phyloP scores from a whole-genome alignment of 768 basidiomycete species.

The Boletus tomentosulus region DNA sequence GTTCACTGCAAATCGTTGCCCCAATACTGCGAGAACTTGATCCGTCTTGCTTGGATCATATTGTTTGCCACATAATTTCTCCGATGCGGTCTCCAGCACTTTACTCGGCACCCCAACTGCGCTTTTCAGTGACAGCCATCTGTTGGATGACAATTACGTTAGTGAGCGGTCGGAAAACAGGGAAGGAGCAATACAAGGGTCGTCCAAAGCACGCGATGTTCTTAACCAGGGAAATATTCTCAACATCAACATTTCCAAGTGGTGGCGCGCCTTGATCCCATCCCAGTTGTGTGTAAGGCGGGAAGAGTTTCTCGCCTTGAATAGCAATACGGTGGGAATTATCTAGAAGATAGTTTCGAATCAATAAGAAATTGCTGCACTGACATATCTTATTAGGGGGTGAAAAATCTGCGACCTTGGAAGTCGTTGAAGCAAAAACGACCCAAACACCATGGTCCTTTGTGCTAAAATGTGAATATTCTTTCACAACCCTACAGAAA shows the following conservation, averaged over 20 bases:
- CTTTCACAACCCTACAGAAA: constrained; percentile 1
- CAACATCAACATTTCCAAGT: neutral
- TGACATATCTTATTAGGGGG: constrained; percentile 1
- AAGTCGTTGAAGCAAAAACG: constrained; percentile 13
- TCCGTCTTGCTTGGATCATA: neutral
- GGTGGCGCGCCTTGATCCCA: constrained; percentile 12
- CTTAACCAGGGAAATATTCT: neutral
- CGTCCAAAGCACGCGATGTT: neutral
- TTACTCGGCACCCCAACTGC: neutral
- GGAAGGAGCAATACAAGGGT: too few relatives aligned
- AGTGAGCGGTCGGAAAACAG: too few relatives aligned
- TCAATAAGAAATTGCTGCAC: neutral
- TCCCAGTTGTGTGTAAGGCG: constrained; percentile 8
- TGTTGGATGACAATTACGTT: too few relatives aligned
- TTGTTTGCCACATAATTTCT: neutral
- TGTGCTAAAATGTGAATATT: constrained; percentile 2
- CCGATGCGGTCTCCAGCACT: neutral
- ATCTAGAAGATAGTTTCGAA: neutral
- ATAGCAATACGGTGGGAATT: constrained; percentile 1
- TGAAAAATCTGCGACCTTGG: constrained; percentile 5
- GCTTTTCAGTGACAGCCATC: too few relatives aligned
- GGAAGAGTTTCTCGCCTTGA: neutral
- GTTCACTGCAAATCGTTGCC: neutral
- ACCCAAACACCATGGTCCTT: constrained; percentile 8
- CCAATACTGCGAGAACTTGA: neutral